phyloP scores from a whole-genome alignment of 805 yeast genomes.

The Helenozyma baotianmanensis region DNA sequence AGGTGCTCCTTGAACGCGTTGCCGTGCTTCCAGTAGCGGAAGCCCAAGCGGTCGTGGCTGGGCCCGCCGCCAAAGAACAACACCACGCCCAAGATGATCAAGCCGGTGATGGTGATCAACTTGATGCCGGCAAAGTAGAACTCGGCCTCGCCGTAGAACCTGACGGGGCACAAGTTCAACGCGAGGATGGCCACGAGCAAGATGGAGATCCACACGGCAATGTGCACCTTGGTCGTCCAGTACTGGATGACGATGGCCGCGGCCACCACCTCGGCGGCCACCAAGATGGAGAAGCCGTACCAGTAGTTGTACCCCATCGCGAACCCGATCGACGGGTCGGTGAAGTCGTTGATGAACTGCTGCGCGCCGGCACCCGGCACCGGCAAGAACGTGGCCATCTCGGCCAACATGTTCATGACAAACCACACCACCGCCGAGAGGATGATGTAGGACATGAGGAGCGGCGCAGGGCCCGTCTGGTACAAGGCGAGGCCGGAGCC shows the following conservation, averaged over 20 bases:
- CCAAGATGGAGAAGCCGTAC: slow-evolving; percentile 16
- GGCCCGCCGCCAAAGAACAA: slow-evolving; percentile 20
- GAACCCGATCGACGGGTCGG: slow-evolving; percentile 16
- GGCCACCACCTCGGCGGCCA: slow-evolving; percentile 17
- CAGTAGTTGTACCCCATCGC: slow-evolving; percentile 19
- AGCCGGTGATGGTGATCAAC: slow-evolving; percentile 16
- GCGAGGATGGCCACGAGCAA: slow-evolving; percentile 13
- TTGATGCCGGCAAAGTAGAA: slow-evolving; percentile 17
- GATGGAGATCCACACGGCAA: slow-evolving; percentile 39
- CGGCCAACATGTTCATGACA: slow-evolving; percentile 20
- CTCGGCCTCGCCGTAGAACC: slow-evolving; percentile 15
- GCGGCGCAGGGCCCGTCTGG: slow-evolving; percentile 15
- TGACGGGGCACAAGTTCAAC: slow-evolving; percentile 16
- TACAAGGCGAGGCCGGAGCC: slow-evolving; percentile 16
- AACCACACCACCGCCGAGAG: slow-evolving; percentile 17
- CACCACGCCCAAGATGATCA: slow-evolving; percentile 18
- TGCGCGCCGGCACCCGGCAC: slow-evolving; percentile 19
- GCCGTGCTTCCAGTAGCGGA: slow-evolving; percentile 20
- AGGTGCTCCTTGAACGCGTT: slow-evolving; percentile 41
- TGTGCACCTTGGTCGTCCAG: slow-evolving; percentile 20
- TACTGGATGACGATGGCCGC: slow-evolving; percentile 16
- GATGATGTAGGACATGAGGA: slow-evolving; percentile 14
- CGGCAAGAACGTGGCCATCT: slow-evolving; percentile 19
- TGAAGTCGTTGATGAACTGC: slow-evolving; percentile 15
- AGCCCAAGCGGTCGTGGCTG: slow-evolving; percentile 17